Evolutionary conservation across 306 rosid genomes (phyloP).

Genomic region (Vigna mungo): DNA sequence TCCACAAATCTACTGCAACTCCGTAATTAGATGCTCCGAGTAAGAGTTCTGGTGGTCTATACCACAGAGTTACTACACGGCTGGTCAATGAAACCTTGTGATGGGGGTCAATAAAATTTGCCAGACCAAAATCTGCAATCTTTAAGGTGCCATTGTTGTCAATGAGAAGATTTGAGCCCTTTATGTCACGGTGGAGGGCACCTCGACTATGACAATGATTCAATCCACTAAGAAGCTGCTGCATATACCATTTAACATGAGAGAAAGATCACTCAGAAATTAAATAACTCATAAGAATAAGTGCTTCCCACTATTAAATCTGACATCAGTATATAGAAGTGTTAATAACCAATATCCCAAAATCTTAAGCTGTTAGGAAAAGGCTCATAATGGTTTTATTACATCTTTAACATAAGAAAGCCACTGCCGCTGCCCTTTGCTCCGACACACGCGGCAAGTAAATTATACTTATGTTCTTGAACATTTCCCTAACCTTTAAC

Average conservation of each 20-base stretch:
- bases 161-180: constrained; percentile 94
- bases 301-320: constrained; percentile 30
- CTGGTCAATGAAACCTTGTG: constrained; percentile 76
- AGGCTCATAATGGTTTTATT: constrained; percentile 25
- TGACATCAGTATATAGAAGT: neutral
- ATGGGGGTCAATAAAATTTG: constrained; percentile 73
- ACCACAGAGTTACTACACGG: constrained; percentile 97
- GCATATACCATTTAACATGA: constrained; percentile 90
- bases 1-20: constrained; percentile 96
- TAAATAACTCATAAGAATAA: constrained; percentile 4
- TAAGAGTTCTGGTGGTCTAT: constrained; percentile 95
- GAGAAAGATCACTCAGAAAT: constrained; percentile 37
- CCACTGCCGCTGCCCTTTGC: too few species aligned
- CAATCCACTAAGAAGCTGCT: constrained; percentile 90
- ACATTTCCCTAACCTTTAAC: constrained; percentile 65
- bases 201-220: constrained; percentile 90
- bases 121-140: constrained; percentile 97
- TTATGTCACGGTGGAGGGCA: constrained; percentile 95
- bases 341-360: neutral
- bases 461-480: constrained; percentile 54
- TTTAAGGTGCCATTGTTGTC: constrained; percentile 81
- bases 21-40: constrained; percentile 92
- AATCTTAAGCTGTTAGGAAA: neutral
- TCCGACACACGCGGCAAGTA: too few species aligned
- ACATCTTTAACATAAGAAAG: constrained; percentile 18